Evolutionary conservation across 1,139 yeast genomes (phyloP).

Genomic region (Kodamaea arcana): DNA sequence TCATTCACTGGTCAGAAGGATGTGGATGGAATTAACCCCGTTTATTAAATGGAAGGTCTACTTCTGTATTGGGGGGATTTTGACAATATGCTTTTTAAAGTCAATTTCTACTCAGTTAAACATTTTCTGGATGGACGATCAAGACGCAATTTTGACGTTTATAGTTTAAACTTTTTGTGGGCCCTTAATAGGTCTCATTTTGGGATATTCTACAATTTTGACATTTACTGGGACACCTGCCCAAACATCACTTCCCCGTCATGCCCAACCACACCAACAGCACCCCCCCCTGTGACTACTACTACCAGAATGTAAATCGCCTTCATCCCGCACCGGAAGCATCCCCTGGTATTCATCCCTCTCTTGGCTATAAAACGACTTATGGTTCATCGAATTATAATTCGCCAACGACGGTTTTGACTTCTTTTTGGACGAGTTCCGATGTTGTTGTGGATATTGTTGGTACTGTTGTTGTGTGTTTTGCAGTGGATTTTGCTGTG

Average conservation of each 20-base stretch:
- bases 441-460: constrained; percentile 6
- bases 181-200: not conserved
- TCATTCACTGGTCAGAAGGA: too few relatives aligned
- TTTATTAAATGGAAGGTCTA: too few relatives aligned
- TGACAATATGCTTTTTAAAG: too few relatives aligned
- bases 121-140: too few relatives aligned
- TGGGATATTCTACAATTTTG: too few relatives aligned
- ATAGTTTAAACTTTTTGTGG: not conserved
- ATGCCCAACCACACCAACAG: constrained; percentile 12
- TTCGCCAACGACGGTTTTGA: constrained; percentile 15
- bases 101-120: too few relatives aligned
- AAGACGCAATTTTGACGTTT: too few relatives aligned
- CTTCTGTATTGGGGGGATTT: too few relatives aligned
- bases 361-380: constrained; percentile 12
- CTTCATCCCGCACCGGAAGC: constrained; percentile 34
- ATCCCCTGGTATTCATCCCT: constrained; percentile 18
- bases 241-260: too few relatives aligned
- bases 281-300: constrained; percentile 28
- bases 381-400: constrained; percentile 27
- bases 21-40: too few relatives aligned
- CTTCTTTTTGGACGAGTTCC: constrained; percentile 10
- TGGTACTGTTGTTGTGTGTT: constrained; percentile 7
- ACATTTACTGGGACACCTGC: too few relatives aligned
- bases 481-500: constrained; percentile 18
- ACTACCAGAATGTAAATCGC: constrained; percentile 37